Evolutionary conservation across 441 rosid species (phyloP).

Genomic region (Syzygium syzygioides): DNA sequence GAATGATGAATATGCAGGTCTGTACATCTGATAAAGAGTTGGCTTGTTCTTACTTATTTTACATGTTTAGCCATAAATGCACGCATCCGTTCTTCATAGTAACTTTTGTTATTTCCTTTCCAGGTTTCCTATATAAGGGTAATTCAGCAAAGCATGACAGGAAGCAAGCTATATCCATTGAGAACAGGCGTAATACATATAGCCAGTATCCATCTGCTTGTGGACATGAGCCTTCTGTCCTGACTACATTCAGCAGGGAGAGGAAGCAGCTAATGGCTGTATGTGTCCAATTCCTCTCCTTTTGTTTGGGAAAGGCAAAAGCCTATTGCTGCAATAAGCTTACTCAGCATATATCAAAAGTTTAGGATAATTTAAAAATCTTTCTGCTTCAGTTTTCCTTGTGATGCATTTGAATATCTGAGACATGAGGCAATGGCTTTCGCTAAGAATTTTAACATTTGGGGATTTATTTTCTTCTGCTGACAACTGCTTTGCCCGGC

Average conservation of each 20-base stretch:
- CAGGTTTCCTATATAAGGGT: slow-evolving; percentile 44
- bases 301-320: neutral
- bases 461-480: neutral
- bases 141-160: slow-evolving; percentile 25
- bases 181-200: slow-evolving; percentile 41
- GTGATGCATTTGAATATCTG: neutral
- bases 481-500: neutral
- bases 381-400: neutral
- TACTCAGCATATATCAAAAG: neutral
- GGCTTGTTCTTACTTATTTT: neutral
- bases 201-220: slow-evolving; percentile 18
- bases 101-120: slow-evolving; percentile 38
- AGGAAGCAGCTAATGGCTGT: slow-evolving; percentile 46
- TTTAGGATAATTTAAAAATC: neutral
- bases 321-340: neutral
- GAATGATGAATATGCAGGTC: slow-evolving; percentile 42
- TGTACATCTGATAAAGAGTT: neutral
- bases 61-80: neutral
- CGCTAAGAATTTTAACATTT: neutral
- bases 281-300: slow-evolving; percentile 12
- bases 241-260: slow-evolving; percentile 27
- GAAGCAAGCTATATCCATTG: slow-evolving; percentile 23
- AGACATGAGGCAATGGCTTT: neutral
- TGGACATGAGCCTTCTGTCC: slow-evolving; percentile 25
- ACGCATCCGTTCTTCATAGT: neutral